These are phyloP conservation scores for Nematocida displodere DNA, from an alignment of 371 early-diverging fungal genomes.

Conservation along the genomic window DNA sequence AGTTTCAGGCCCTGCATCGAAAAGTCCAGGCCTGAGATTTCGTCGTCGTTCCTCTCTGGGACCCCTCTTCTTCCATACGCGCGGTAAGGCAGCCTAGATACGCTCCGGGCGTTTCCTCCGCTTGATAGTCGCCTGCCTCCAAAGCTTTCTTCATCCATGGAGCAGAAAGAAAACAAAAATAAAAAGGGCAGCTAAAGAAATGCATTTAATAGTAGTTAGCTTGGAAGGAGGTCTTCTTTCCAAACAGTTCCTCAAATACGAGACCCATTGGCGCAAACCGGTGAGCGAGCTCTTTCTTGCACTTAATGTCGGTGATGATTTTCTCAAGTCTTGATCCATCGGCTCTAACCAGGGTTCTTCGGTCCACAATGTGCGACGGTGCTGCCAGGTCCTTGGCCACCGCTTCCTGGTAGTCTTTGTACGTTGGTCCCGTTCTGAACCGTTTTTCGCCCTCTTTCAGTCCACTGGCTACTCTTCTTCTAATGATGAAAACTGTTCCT, in stretches of 20 bases:
- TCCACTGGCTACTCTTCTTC: conserved; percentile 8
- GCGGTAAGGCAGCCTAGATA: conserved; percentile 2
- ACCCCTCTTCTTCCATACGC: not conserved
- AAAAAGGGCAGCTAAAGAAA: conserved; percentile 21
- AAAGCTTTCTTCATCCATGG: conserved; percentile 6
- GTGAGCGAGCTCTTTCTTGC: conserved; percentile 16
- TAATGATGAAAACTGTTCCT: conserved; percentile 38
- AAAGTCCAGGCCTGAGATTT: conserved; percentile 59
- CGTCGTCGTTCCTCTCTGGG: conserved; percentile 27
- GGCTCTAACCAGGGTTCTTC: conserved; percentile 49
- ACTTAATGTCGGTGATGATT: conserved; percentile 27
- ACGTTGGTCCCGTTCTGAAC: conserved; percentile 10
- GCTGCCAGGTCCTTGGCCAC: conserved; percentile 39
- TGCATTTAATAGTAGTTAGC: conserved; percentile 57
- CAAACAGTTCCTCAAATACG: conserved; percentile 45
- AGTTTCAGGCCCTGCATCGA: conserved; percentile 59
- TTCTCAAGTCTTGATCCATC: conserved; percentile 42
- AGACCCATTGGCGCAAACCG: conserved; percentile 52
- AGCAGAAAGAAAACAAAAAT: conserved; percentile 10
- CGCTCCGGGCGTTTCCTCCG: not conserved
- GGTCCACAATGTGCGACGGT: conserved; percentile 39
- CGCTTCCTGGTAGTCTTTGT: conserved; percentile 37
- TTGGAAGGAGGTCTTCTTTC: conserved; percentile 53
- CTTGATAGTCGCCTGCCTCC: not conserved
- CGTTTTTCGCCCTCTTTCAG: conserved; percentile 18